These are phyloP conservation scores for Cyathus striatus DNA, from an alignment of 768 basidiomycete species.

Conservation along the genomic window DNA sequence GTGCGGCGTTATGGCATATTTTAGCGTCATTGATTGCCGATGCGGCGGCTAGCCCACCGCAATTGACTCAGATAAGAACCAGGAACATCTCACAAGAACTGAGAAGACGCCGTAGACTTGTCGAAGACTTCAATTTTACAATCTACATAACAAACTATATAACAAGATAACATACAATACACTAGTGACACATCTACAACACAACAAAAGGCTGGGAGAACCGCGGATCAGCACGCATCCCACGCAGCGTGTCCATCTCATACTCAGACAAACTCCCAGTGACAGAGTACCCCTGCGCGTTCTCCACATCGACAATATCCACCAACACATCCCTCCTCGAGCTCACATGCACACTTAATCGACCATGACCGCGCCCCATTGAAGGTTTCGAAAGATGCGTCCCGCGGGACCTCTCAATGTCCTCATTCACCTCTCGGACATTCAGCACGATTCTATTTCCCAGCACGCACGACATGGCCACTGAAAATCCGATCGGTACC, in stretches of 20 bases:
- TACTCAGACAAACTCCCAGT: conserved; percentile 15
- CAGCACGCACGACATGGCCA: conserved; percentile 54
- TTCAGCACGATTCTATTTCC: conserved; percentile 55
- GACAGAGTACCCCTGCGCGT: conserved; percentile 2
- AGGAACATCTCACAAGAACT: too few species aligned
- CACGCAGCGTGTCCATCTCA: conserved; percentile 20
- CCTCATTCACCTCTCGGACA: conserved; percentile 37
- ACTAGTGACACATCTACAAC: conserved; percentile 1
- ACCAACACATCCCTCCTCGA: not conserved
- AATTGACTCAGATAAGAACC: too few species aligned
- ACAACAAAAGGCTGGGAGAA: conserved; percentile 1
- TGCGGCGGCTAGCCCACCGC: too few species aligned
- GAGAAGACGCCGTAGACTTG: too few species aligned
- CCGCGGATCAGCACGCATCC: conserved; percentile 10
- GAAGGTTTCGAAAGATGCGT: not conserved
- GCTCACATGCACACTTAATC: not conserved
- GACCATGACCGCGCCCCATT: not conserved
- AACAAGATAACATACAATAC: not conserved
- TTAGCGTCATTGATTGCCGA: too few species aligned
- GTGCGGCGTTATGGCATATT: too few species aligned
- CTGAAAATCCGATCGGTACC: conserved; percentile 52
- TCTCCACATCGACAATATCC: not conserved
- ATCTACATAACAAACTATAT: too few species aligned
- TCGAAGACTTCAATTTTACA: too few species aligned
- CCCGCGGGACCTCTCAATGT: conserved; percentile 9